phyloP scores from a whole-genome alignment of 331 rosid genomes.

The Acacia concinna region DNA sequence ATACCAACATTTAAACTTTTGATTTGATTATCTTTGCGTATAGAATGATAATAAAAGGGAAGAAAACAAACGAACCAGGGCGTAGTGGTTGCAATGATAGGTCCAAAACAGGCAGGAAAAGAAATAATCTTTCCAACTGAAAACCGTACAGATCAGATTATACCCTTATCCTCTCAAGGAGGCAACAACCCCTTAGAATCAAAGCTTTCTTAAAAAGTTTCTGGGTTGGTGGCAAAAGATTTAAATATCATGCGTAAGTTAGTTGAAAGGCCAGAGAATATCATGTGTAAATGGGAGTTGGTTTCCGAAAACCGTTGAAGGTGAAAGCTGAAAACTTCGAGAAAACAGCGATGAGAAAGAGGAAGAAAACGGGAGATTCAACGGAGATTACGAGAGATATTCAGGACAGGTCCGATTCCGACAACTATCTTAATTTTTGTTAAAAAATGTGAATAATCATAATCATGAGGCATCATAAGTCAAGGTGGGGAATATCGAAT shows the following conservation, averaged over 20 bases:
- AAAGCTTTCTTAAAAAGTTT: neutral
- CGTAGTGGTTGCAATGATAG: neutral
- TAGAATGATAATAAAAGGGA: neutral
- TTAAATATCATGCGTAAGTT: constrained; percentile 12
- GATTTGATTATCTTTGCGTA: neutral
- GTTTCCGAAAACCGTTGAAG: constrained; percentile 7
- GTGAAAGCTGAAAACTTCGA: constrained; percentile 9
- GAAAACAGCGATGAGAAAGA: neutral
- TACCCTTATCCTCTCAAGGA: constrained; percentile 19
- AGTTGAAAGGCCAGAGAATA: constrained; percentile 9
- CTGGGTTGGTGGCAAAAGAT: constrained; percentile 9
- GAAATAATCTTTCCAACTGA: neutral
- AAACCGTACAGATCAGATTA: constrained; percentile 28
- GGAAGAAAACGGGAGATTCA: neutral
- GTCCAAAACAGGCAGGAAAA: constrained; percentile 21
- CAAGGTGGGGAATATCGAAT: constrained; percentile 8
- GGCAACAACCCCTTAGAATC: constrained; percentile 7
- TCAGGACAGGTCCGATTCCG: constrained; percentile 5
- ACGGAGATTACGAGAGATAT: constrained; percentile 9
- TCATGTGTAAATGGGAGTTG: constrained; percentile 24
- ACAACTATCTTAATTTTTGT: neutral
- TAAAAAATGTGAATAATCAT: neutral
- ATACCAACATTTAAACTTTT: neutral
- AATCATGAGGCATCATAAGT: constrained; percentile 10
- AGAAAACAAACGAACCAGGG: neutral